Evolutionary conservation across 768 basidiomycete genomes (phyloP).

Genomic region (Rhizopogon vesiculosus): DNA sequence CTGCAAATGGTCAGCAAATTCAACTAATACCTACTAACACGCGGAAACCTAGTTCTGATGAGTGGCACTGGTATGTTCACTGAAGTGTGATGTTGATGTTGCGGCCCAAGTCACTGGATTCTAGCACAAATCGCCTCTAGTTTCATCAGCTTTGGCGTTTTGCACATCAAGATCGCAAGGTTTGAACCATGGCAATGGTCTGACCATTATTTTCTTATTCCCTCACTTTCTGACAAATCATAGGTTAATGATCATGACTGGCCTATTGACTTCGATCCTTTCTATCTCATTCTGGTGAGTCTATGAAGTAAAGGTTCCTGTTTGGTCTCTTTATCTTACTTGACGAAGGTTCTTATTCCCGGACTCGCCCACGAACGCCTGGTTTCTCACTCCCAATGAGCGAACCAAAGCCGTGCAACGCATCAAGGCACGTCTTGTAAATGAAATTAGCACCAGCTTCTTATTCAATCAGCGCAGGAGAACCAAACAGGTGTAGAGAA

Average conservation of each 20-base stretch:
- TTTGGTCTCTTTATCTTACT: neutral
- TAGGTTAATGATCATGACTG: conserved; percentile 64
- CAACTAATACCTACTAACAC: neutral
- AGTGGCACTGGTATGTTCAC: conserved; percentile 50
- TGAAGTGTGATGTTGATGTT: neutral
- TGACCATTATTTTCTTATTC: neutral
- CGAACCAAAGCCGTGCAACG: conserved; percentile 49
- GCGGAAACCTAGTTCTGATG: conserved; percentile 47
- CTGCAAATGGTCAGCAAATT: neutral
- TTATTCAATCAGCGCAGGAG: conserved; percentile 18
- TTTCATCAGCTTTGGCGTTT: conserved; percentile 54
- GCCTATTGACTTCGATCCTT: conserved; percentile 45
- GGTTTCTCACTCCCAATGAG: conserved; percentile 58
- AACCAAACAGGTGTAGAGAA: conserved; percentile 21
- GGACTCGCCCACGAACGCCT: conserved; percentile 61
- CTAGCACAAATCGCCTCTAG: conserved; percentile 61
- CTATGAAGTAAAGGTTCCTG: conserved; percentile 3
- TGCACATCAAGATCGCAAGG: conserved; percentile 47
- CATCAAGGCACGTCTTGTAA: conserved; percentile 39
- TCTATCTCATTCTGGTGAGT: conserved; percentile 47
- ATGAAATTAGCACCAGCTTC: neutral
- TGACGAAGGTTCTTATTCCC: conserved; percentile 52
- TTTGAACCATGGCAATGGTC: conserved; percentile 69
- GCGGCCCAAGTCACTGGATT: neutral
- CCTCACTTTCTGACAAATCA: conserved; percentile 2